A percentile compares a stretch with the other conserved stretches of the same genome.
phyloP scores from a whole-genome alignment of 352 stramenopile species.

The Phytophthora colocasiae region DNA sequence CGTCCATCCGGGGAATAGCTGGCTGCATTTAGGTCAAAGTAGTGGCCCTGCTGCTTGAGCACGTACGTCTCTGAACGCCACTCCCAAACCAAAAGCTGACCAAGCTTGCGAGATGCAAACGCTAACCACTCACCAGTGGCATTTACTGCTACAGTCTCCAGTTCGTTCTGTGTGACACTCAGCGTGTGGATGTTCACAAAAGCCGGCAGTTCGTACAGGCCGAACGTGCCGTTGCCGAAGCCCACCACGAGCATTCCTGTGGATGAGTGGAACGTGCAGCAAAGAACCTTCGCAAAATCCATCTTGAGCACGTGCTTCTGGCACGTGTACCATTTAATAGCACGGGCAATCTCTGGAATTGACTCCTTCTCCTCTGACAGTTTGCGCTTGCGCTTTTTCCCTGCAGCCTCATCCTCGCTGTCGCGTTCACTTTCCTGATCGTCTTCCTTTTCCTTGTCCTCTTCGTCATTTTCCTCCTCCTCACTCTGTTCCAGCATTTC shows the following conservation, averaged over 20 bases:
- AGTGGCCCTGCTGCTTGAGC: slow-evolving; percentile 99
- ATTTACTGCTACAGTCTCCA: slow-evolving; percentile 96
- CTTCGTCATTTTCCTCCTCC: slow-evolving; percentile 41
- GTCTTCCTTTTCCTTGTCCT: slow-evolving; percentile 36
- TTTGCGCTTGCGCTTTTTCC: slow-evolving; percentile 39
- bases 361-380: slow-evolving; percentile 23
- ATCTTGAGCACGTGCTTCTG: slow-evolving; percentile 92
- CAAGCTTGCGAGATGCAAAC: slow-evolving; percentile 96
- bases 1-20: slow-evolving; percentile 98
- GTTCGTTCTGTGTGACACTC: slow-evolving; percentile 89
- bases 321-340: slow-evolving; percentile 87
- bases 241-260: slow-evolving; percentile 94
- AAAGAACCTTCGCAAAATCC: slow-evolving; percentile 90
- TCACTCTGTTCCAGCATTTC: slow-evolving; percentile 38
- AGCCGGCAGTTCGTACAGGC: slow-evolving; percentile 96
- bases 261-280: slow-evolving; percentile 90
- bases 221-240: slow-evolving; percentile 98
- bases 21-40: slow-evolving; percentile 97
- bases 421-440: slow-evolving; percentile 15
- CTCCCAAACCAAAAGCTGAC: slow-evolving; percentile 99
- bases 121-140: slow-evolving; percentile 97
- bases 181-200: slow-evolving; percentile 98
- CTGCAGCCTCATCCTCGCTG: slow-evolving; percentile 38
- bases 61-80: slow-evolving; percentile 99
- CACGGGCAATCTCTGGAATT: slow-evolving; percentile 72